Base-by-base conservation (phyloP, 192 early-diverging fungal genomes). In the Diversispora epigaea region DNA sequence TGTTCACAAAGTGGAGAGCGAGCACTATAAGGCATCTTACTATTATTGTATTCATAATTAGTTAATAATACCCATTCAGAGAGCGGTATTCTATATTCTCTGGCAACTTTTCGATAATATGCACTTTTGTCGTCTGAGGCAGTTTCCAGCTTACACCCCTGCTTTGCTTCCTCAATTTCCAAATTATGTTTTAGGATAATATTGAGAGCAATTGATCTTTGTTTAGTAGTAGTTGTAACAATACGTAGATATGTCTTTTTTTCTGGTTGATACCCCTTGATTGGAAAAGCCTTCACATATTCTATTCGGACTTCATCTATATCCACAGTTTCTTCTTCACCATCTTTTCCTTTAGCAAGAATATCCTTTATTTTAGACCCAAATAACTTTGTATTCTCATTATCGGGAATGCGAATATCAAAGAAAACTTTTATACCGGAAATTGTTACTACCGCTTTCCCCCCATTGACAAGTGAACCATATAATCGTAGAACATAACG, bases 401-500 rank as follows among this genome's bases (percentile, higher is more conserved):
- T n/a, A n/a, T n/a, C n/a, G n/a, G n/a, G n/a, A n/a, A n/a, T n/a
- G n/a, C n/a, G n/a, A n/a, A n/a, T n/a, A n/a, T n/a, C n/a, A n/a
- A n/a, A n/a, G n/a, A n/a, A n/a, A n/a, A n/a, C n/a, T n/a, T n/a
- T n/a, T n/a, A n/a, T n/a, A n/a, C n/a, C n/a, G n/a, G n/a, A n/a
- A n/a, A n/a, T n/a, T 14, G 65, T 46, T 0, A 67, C 45, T 7
- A 67, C 65, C 0, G 45, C 45, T 67, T 67, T 67, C 43, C 46
- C 41, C 4, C 45, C 65, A 44, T 67, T 67, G 4, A 67, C 17
- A 44, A 67, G 65, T 9, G 22, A 44, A 4, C 65, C 40, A 68
- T 68, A 68, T 39, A 68, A 5, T 17, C 19, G 66, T 15, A 68
- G 39, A 19, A 68, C n/a, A 68, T 68, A 68, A 68, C 47, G 7